Evolutionary conservation across 768 basidiomycete species (phyloP).

Genomic region (Lentinula edodes): DNA sequence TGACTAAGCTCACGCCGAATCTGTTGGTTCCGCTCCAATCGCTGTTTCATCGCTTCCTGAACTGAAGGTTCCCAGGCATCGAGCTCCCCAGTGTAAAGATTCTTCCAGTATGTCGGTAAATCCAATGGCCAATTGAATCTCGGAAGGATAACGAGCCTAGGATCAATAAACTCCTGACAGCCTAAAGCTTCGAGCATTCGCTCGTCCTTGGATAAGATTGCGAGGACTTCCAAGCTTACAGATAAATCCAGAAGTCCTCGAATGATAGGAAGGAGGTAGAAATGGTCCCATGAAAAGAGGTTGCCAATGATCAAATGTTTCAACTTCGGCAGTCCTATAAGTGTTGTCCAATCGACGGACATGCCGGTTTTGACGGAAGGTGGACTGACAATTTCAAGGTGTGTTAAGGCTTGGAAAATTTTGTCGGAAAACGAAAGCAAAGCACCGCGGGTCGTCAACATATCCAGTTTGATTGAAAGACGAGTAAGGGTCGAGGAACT

Average conservation of each 20-base stretch:
- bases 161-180: slow-evolving; percentile 11
- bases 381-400: slow-evolving; percentile 25
- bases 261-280: slow-evolving; percentile 15
- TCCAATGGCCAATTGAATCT: slow-evolving; percentile 18
- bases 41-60: not conserved
- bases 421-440: slow-evolving; percentile 5
- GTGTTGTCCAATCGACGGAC: slow-evolving; percentile 21
- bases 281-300: slow-evolving; percentile 13
- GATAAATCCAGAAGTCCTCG: slow-evolving; percentile 12
- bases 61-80: slow-evolving; percentile 25
- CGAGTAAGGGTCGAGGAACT: slow-evolving; percentile 4
- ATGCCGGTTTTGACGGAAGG: slow-evolving; percentile 6
- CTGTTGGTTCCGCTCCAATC: not conserved
- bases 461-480: slow-evolving; percentile 18
- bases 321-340: slow-evolving; percentile 20
- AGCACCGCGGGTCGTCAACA: not conserved
- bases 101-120: slow-evolving; percentile 21
- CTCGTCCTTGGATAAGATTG: slow-evolving; percentile 19
- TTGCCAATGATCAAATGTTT: slow-evolving; percentile 27
- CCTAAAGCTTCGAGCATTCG: slow-evolving; percentile 11
- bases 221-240: slow-evolving; percentile 16
- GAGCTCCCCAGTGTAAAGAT: slow-evolving; percentile 15
- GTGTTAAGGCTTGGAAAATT: slow-evolving; percentile 19
- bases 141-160: slow-evolving; percentile 20
- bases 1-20: not conserved